Evolutionary conservation across 495 filamentous ascomycete species (phyloP).

Genomic region (Hypoxylon subgilvum): DNA sequence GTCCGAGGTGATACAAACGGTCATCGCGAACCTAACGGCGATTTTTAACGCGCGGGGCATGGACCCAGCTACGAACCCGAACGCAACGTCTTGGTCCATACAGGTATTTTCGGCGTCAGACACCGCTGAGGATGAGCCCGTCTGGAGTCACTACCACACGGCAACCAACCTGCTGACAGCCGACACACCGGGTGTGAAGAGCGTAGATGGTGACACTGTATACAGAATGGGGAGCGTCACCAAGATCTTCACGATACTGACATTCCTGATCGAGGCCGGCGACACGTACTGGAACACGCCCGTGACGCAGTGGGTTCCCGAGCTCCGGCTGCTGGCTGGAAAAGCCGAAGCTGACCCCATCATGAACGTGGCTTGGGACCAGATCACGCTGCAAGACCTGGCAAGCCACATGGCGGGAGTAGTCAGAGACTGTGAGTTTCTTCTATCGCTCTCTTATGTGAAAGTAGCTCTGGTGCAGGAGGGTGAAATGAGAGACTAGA

Average conservation of each 20-base stretch:
- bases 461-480: too few species aligned
- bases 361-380: conserved; percentile 57
- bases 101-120: conserved; percentile 56
- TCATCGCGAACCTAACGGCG: conserved; percentile 47
- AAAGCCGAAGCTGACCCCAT: conserved; percentile 45
- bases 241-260: conserved; percentile 56
- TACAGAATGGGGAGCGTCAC: conserved; percentile 60
- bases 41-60: conserved; percentile 41
- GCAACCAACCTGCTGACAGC: conserved; percentile 43
- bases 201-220: conserved; percentile 53
- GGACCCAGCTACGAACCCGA: conserved; percentile 46
- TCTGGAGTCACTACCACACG: conserved; percentile 58
- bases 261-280: conserved; percentile 53
- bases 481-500: background rate
- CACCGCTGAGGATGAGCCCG: conserved; percentile 35
- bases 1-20: conserved; percentile 42
- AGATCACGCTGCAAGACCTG: conserved; percentile 60
- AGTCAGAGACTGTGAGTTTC: conserved; percentile 50
- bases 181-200: conserved; percentile 44
- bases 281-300: conserved; percentile 51
- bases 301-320: conserved; percentile 62
- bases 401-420: conserved; percentile 61
- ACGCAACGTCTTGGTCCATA: conserved; percentile 58
- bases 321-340: conserved; percentile 50
- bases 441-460: background rate